Base-by-base conservation (phyloP, 768 basidiomycete species). In the Mrakia frigida region DNA sequence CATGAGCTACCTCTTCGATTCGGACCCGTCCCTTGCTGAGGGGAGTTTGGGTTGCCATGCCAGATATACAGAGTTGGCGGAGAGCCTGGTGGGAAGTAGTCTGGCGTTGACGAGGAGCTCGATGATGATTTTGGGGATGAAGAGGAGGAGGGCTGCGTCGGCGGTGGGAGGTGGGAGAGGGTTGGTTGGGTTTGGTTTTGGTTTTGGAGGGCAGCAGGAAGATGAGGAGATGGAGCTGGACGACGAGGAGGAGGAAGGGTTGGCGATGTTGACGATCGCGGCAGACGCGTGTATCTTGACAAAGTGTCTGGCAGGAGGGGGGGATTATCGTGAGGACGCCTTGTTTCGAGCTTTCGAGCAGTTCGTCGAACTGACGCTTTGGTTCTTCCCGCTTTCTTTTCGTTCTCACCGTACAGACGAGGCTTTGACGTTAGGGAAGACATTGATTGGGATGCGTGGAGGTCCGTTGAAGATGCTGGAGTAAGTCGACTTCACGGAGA, bases 371-470 rank as follows among this genome's bases (percentile, higher is more conserved):
- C n/a, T n/a, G n/a, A n/a, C n/a, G n/a, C n/a, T n/a, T n/a, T n/a
- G n/a, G n/a, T n/a, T n/a, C n/a, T n/a, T n/a, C n/a, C n/a, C n/a
- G n/a, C n/a, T n/a, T n/a, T n/a, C n/a, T n/a, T n/a, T n/a, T n/a
- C n/a, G n/a, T n/a, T n/a, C n/a, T n/a, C n/a, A n/a, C 16, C 50
- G 50, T 52, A 18, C 56, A 56, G 56, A 56, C 25, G 56, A 72
- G 10, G 52, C 50, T 10, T 39, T 72, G n/a, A 60, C 33, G 28
- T 53, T 72, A 6, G 71, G 43, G 21, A 60, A 39, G 23, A 35
- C 33, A 25, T 33, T 72, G 43, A 53, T 72, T 16, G 59, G 71
- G 28, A 72, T 72, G 71, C 59, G 71, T 59, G 71, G 71, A 2
- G 71, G 71, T 31, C 71, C 71, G 28, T 9, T 56, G 18, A 53